Evolutionary conservation across 768 basidiomycete species (phyloP), one percentile per base, ranked within the genome.

Genomic region (Cystobasidium ongulense): DNA sequence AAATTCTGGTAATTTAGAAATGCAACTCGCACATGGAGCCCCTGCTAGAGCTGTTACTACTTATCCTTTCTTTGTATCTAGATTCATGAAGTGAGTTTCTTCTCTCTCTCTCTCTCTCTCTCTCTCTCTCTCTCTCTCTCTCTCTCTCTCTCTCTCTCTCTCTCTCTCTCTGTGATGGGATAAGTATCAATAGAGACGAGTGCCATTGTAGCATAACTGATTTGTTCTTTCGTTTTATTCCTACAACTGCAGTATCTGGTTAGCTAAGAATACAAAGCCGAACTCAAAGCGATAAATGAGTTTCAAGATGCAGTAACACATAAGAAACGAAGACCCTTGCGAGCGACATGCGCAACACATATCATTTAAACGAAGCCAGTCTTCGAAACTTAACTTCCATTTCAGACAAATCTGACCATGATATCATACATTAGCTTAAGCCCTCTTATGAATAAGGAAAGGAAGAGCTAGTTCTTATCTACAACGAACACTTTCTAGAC

Each of bases 1-100:
- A 23, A 36, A 36, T 46, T 39, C 36, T 3, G n/a, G 3, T 38
- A 64, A 64, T 46, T 23, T 64, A 10, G 63, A 64, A 46, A 39
- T 64, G 36, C 36, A 38, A 38, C 11, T 41, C 5, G 4, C n/a
- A 25, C 63, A 64, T 46, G 63, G 63, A 38, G 63, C 63, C 11
- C 63, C 63, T 35, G 63, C 63, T 13, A 38, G 63, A 64, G 63
- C 63, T 46, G 63, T 64, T 13, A 39, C 63, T 27, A 64, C 63
- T 27, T 64, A 64, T 64, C 63, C 63, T 38, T 64, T 64, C 63
- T 23, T 64, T 15, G 57, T 59, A 15, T 59, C 57, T 5, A 59
- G 57, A 35, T 59, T 59, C 23, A 59, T 59, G 57, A 59, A 59
- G 57, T 59, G 57, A 59, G 57, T 50, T 50, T 11, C 39, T 17